Conservation (phyloP, 2,329 filamentous ascomycete genomes). For the Claviceps quebecensis region DNA sequence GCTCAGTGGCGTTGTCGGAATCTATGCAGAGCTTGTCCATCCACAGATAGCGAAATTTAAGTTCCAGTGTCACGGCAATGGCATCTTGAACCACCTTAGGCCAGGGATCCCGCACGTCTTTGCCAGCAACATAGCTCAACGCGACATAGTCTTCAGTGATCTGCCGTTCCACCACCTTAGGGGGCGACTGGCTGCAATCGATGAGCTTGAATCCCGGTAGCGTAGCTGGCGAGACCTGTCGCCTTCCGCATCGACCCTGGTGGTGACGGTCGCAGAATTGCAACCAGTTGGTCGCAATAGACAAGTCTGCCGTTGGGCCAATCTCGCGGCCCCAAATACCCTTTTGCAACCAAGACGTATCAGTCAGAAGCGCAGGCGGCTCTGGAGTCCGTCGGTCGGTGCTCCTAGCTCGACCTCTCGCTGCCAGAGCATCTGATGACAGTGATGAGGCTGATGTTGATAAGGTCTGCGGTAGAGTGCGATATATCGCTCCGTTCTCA, state of each 20-base stretch:
- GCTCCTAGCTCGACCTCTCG: conserved; percentile 8
- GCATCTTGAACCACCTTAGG: conserved; percentile 20
- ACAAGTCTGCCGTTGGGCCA: conserved; percentile 16
- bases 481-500: conserved; percentile 19
- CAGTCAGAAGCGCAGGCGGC: conserved; percentile 5
- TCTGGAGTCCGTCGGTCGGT: conserved; percentile 3
- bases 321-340: conserved; percentile 22
- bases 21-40: conserved; percentile 24
- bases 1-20: conserved; percentile 11
- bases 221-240: conserved; percentile 12
- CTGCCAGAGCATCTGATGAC: conserved; percentile 9
- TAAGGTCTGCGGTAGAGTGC: conserved; percentile 14
- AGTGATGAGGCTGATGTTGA: neutral
- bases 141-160: conserved; percentile 18
- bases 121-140: conserved; percentile 23
- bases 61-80: conserved; percentile 15
- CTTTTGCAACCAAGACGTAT: conserved; percentile 14
- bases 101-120: conserved; percentile 14
- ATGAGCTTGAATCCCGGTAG: conserved; percentile 20
- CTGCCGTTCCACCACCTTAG: conserved; percentile 15
- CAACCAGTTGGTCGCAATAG: conserved; percentile 19
- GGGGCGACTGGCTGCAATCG: conserved; percentile 20
- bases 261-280: conserved; percentile 21
- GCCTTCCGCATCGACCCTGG: conserved; percentile 18
- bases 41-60: conserved; percentile 25